A percentile compares a stretch with the other conserved stretches of the same genome.
phyloP scores from a whole-genome alignment of 2,329 filamentous ascomycete genomes.

The Westerdykella ornata region DNA sequence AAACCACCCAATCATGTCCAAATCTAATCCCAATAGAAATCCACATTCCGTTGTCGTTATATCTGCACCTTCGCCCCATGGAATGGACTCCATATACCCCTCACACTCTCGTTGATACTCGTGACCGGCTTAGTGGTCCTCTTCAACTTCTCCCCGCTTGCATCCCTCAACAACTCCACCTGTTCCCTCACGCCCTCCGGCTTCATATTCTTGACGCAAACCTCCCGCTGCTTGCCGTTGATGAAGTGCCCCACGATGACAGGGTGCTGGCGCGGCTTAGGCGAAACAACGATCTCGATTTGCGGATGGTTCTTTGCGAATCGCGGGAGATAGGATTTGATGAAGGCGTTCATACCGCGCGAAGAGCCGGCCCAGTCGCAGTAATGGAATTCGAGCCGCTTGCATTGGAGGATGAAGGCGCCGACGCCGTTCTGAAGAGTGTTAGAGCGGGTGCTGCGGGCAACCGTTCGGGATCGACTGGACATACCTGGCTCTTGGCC shows the following conservation, averaged over 20 bases:
- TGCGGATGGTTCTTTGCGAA: constrained; percentile 79
- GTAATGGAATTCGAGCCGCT: constrained; percentile 90
- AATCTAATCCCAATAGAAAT: no score
- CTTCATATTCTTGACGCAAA: constrained; percentile 84
- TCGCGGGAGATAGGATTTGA: constrained; percentile 64
- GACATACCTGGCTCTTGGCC: constrained; percentile 50
- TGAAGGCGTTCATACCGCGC: constrained; percentile 85
- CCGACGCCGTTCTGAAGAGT: constrained; percentile 78
- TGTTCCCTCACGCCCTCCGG: constrained; percentile 76
- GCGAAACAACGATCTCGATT: constrained; percentile 87
- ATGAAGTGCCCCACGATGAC: constrained; percentile 86
- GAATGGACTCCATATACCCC: constrained; percentile 59
- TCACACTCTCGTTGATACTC: constrained; percentile 58
- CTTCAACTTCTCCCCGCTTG: constrained; percentile 67
- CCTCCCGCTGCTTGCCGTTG: constrained; percentile 76
- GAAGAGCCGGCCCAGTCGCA: constrained; percentile 95
- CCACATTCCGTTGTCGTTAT: constrained; percentile 5
- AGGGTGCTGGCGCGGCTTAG: constrained; percentile 82
- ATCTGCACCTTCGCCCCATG: constrained; percentile 47
- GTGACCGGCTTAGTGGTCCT: constrained; percentile 53
- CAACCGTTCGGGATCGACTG: constrained; percentile 3
- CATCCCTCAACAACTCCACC: constrained; percentile 63
- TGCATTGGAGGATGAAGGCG: constrained; percentile 96
- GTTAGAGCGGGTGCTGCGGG: constrained; percentile 9
- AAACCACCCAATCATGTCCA: background rate